These are phyloP conservation scores for Salisapilia sapeloensis DNA, from an alignment of 352 stramenopile species.

Conservation along the genomic window DNA sequence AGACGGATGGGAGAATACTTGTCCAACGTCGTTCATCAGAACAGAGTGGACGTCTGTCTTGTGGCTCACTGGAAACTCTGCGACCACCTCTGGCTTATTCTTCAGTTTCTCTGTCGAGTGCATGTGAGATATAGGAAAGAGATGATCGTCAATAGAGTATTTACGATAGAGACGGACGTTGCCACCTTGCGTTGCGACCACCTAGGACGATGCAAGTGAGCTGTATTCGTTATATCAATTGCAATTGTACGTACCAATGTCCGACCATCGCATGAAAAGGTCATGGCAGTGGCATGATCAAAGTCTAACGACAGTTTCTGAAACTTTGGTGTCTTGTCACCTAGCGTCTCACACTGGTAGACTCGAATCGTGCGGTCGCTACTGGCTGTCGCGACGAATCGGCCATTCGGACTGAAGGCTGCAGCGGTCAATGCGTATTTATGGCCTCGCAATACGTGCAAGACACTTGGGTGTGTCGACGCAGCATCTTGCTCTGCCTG, in stretches of 20 bases:
- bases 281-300: slow-evolving; percentile 55
- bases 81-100: slow-evolving; percentile 45
- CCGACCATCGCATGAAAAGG: slow-evolving; percentile 58
- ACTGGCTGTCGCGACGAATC: slow-evolving; percentile 59
- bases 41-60: slow-evolving; percentile 68
- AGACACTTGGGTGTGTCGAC: slow-evolving; percentile 17
- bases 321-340: slow-evolving; percentile 34
- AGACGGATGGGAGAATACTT: slow-evolving; percentile 9
- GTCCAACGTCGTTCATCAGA: slow-evolving; percentile 69
- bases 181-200: slow-evolving; percentile 45
- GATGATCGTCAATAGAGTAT: too few relatives aligned
- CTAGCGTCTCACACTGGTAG: slow-evolving; percentile 42
- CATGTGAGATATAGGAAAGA: too few relatives aligned
- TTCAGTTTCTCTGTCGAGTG: slow-evolving; percentile 74
- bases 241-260: slow-evolving; percentile 20
- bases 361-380: slow-evolving; percentile 59
- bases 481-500: slow-evolving; percentile 5
- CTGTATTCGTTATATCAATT: not conserved
- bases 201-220: slow-evolving; percentile 4
- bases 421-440: slow-evolving; percentile 48
- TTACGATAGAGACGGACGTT: slow-evolving; percentile 60
- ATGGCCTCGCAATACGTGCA: slow-evolving; percentile 46
- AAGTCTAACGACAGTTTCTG: slow-evolving; percentile 66
- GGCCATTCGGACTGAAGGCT: slow-evolving; percentile 57
- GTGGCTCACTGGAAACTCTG: slow-evolving; percentile 38